These are phyloP conservation scores for Diutina pseudorugosa DNA, from an alignment of 1,139 yeast species.

Conservation along the genomic window DNA sequence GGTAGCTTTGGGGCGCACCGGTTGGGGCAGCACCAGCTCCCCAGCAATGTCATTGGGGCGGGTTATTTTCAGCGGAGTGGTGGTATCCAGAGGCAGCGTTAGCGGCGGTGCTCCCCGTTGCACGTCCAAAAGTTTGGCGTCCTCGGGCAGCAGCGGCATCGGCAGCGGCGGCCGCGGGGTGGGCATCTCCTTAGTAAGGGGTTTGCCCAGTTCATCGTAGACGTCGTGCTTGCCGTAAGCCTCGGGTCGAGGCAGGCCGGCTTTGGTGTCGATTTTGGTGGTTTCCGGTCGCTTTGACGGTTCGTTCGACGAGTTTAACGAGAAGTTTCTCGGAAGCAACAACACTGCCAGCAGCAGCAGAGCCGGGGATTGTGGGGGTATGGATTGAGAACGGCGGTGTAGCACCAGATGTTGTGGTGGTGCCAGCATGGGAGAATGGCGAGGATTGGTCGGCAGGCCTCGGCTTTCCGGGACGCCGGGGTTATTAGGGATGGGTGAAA, in stretches of 20 bases:
- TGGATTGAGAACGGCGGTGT: conserved; percentile 1
- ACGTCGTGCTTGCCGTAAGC: neutral
- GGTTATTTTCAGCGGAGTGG: neutral
- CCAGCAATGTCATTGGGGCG: neutral
- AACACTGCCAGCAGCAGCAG: conserved; percentile 19
- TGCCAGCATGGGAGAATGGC: conserved; percentile 5
- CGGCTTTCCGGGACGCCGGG: neutral
- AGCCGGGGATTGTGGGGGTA: conserved; percentile 1
- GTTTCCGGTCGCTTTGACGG: neutral
- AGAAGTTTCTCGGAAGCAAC: conserved; percentile 33
- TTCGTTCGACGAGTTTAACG: conserved; percentile 10
- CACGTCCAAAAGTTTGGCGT: neutral
- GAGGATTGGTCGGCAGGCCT: conserved; percentile 7
- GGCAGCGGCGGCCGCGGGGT: neutral
- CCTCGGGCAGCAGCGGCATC: neutral
- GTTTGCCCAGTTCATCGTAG: neutral
- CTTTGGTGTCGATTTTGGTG: neutral
- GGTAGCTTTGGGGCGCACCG: neutral
- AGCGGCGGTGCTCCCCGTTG: neutral
- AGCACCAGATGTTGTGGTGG: neutral
- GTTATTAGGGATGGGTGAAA: neutral
- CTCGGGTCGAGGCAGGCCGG: neutral
- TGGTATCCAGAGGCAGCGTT: neutral
- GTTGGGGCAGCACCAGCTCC: neutral
- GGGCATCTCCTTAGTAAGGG: neutral